Conservation (phyloP, 179 eudicot species). For the Monotropa hypopitys region DNA sequence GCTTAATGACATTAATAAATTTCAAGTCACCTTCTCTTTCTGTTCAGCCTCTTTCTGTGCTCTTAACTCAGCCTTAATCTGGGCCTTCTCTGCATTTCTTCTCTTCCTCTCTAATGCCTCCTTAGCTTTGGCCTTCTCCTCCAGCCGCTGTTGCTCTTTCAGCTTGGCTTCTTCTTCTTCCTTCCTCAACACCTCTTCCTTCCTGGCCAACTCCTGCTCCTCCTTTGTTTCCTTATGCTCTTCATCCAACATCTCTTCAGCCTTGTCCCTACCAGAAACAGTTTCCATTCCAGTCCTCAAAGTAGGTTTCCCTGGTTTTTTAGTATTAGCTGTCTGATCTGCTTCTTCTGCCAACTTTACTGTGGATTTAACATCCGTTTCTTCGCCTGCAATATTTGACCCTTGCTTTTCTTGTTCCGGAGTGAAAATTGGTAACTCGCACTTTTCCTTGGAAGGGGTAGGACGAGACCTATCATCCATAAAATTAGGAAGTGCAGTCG, state of each 20-base stretch:
- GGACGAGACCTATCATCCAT: conserved; percentile 12
- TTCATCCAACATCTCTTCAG: conserved; percentile 27
- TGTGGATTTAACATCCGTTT: conserved; percentile 17
- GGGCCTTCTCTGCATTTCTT: conserved; percentile 57
- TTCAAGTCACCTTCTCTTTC: conserved; percentile 56
- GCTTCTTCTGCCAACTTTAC: conserved; percentile 28
- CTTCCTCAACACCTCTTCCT: conserved; percentile 45
- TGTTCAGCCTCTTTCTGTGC: conserved; percentile 77
- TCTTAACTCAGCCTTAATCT: conserved; percentile 51
- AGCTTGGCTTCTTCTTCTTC: conserved; percentile 51
- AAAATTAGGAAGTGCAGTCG: conserved; percentile 25
- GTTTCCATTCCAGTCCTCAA: conserved; percentile 1
- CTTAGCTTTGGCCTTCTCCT: conserved; percentile 64
- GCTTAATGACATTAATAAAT: neutral
- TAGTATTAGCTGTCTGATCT: conserved; percentile 19
- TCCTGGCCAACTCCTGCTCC: conserved; percentile 53
- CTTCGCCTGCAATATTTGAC: conserved; percentile 14
- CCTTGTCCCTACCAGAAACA: conserved; percentile 10
- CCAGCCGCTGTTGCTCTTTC: conserved; percentile 56
- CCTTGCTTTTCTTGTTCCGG: conserved; percentile 19
- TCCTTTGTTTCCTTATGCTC: conserved; percentile 32
- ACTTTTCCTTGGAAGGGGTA: conserved; percentile 17
- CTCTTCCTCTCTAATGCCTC: conserved; percentile 82
- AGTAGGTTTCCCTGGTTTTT: conserved; percentile 16
- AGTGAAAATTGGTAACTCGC: conserved; percentile 9